Evolutionary conservation across 345 rosid species (phyloP).

Genomic region (Eucalyptus albens): DNA sequence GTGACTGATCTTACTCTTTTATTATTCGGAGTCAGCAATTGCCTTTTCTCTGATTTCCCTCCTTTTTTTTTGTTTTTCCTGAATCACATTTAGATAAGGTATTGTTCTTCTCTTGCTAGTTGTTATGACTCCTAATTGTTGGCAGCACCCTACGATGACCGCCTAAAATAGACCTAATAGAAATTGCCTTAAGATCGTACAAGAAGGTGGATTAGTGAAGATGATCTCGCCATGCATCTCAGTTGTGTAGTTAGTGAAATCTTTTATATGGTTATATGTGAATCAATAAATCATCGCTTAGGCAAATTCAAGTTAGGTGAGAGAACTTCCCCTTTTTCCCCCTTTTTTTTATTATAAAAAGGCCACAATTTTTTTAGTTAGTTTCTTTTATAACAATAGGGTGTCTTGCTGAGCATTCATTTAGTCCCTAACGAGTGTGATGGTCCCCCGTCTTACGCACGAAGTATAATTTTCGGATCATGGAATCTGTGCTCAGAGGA

Average conservation of each 20-base stretch:
- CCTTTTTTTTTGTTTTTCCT: background rate
- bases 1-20: background rate
- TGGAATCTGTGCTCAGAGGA: background rate
- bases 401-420: background rate
- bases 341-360: background rate
- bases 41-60: background rate
- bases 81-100: background rate
- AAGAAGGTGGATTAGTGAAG: background rate
- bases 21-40: background rate
- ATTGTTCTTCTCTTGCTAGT: background rate
- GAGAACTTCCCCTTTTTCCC: background rate
- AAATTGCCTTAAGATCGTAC: background rate
- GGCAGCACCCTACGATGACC: background rate
- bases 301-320: background rate
- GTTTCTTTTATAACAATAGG: background rate
- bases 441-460: background rate
- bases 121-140: background rate
- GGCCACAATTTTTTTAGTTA: background rate
- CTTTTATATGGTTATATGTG: background rate
- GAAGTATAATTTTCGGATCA: background rate
- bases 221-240: background rate
- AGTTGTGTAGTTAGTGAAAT: background rate
- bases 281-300: background rate
- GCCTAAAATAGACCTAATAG: background rate
- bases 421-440: background rate